Conservation (phyloP, 176 grass and related monocot genomes). For the Melocanna baccifera region DNA sequence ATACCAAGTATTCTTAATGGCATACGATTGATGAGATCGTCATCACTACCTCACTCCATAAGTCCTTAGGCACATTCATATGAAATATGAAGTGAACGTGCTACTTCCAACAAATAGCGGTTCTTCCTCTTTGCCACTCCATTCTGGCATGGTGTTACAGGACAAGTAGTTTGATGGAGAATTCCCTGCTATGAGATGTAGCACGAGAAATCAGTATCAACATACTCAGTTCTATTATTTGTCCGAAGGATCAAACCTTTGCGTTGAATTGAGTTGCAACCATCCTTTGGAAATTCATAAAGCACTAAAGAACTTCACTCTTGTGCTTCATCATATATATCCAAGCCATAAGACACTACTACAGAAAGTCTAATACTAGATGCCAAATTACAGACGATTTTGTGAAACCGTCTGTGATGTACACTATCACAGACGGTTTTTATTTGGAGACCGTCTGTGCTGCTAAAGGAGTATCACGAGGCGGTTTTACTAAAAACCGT, state of each 20-base stretch:
- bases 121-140: neutral
- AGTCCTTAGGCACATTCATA: neutral
- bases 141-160: neutral
- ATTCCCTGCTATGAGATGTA: neutral
- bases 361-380: too few species aligned
- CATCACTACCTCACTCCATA: neutral
- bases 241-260: neutral
- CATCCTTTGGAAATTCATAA: neutral
- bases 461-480: too few species aligned
- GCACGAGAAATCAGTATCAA: neutral
- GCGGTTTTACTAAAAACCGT: too few species aligned
- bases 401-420: too few species aligned
- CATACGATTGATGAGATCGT: too few species aligned
- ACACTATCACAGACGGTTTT: too few species aligned
- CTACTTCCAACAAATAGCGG: neutral
- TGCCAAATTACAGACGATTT: too few species aligned
- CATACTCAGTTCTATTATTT: neutral
- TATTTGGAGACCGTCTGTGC: too few species aligned
- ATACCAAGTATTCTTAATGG: too few species aligned
- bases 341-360: too few species aligned
- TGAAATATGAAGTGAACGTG: neutral
- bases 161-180: neutral
- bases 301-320: neutral
- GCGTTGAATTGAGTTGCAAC: neutral
- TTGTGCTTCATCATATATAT: neutral